Evolutionary conservation across 2,329 filamentous ascomycete species (phyloP), one percentile per base, ranked within the genome.

Genomic region (Neonectria magnoliae): DNA sequence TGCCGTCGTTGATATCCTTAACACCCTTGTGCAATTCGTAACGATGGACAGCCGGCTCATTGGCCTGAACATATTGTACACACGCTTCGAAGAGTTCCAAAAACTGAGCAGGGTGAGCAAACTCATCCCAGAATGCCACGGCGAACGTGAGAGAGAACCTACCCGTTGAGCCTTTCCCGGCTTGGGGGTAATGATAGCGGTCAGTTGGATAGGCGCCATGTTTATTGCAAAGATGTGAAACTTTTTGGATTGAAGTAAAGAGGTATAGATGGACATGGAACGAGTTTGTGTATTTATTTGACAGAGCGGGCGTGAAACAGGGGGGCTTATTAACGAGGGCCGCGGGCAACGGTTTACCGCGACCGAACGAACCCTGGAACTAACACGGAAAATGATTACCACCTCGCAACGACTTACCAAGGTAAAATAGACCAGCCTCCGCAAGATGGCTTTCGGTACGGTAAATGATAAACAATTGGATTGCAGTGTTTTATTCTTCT

Each of bases 181-280:
- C 56, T 74, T 74, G 22, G 72, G 70, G n/a, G 70, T 75, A 52
- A 76, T 65, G 64, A 73, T 60, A 20, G 68, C 74, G 29, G 72
- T 73, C 42, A 74, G 66, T 29, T 73, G 66, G 33, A 75, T 65
- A 44, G 62, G 60, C 16, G 67, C 64, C 66, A 70, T 71, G 18
- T n/a, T 66, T 56, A n/a, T n/a, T 13, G 29, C n/a, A 29, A 48
- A 57, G 25, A 33, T 4, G 9, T 7, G 44, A 14, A 51, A 38
- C 11, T 44, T 31, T 10, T 3, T n/a, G 13, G 41, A 38, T 14
- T 38, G 54, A 53, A 38, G 13, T 36, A 44, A 33, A 5, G 11
- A 50, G 25, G 5, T 47, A 14, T 36, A 22, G 29, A 54, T 48
- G 22, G 11, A 29, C 33, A 41, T 47, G 29, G 38, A 57, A 58